Evolutionary conservation across 768 basidiomycete species (phyloP).

Genomic region (Gautieria morchelliformis): DNA sequence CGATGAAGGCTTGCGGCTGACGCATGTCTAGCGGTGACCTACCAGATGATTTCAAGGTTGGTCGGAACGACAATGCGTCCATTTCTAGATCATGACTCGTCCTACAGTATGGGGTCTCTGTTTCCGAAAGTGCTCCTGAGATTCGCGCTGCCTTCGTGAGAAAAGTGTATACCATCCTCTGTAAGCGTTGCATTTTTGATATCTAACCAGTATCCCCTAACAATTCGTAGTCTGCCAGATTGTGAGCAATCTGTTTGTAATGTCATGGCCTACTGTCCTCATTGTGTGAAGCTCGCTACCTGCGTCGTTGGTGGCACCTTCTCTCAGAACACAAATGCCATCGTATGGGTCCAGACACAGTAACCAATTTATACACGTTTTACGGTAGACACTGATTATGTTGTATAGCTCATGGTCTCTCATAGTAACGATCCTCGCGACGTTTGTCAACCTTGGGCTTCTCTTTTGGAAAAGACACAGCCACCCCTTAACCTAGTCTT

Average conservation of each 20-base stretch:
- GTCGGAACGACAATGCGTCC: conserved; percentile 9
- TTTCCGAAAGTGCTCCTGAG: conserved; percentile 65
- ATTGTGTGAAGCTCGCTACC: conserved; percentile 47
- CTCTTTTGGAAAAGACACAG: conserved; percentile 91
- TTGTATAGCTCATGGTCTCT: conserved; percentile 60
- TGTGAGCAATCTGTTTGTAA: conserved; percentile 29
- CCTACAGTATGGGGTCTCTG: conserved; percentile 67
- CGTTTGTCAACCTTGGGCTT: conserved; percentile 67
- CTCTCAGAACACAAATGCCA: conserved; percentile 48
- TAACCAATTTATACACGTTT: neutral
- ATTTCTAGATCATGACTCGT: neutral
- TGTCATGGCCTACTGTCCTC: neutral
- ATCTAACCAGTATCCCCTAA: neutral
- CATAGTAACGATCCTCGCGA: conserved; percentile 70
- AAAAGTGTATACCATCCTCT: conserved; percentile 86
- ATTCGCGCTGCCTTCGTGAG: conserved; percentile 81
- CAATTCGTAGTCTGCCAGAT: conserved; percentile 54
- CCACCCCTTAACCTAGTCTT: conserved; percentile 78
- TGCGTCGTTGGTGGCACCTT: conserved; percentile 66
- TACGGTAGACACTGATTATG: neutral
- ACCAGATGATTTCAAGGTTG: conserved; percentile 91
- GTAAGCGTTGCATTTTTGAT: conserved; percentile 35
- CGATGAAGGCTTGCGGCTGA: neutral
- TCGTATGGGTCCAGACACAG: conserved; percentile 48
- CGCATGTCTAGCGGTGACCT: conserved; percentile 43